These are phyloP conservation scores for Colletotrichum higginsianum DNA, from an alignment of 2,329 filamentous ascomycete species.

Conservation along the genomic window DNA sequence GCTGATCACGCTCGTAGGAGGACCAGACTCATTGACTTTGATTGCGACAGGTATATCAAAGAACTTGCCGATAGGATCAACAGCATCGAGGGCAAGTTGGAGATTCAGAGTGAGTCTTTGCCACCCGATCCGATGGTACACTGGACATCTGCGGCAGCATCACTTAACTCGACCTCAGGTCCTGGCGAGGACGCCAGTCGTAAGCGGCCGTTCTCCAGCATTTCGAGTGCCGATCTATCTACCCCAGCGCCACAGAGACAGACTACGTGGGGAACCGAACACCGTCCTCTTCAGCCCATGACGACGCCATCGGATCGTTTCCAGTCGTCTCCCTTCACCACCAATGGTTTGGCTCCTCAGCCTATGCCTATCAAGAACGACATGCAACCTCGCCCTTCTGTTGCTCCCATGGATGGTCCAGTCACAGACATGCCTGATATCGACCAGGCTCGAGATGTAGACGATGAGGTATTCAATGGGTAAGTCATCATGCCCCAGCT, in stretches of 20 bases:
- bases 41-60: conserved; percentile 81
- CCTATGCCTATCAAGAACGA: conserved; percentile 57
- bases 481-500: conserved; percentile 48
- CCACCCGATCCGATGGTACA: conserved; percentile 3
- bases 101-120: conserved; percentile 56
- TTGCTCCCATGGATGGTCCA: conserved; percentile 53
- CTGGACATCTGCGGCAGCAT: conserved; percentile 2
- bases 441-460: conserved; percentile 53
- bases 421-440: conserved; percentile 55
- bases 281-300: conserved; percentile 60
- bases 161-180: conserved; percentile 27
- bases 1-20: conserved; percentile 13
- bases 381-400: conserved; percentile 54
- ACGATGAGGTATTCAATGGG: conserved; percentile 64
- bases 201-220: conserved; percentile 55
- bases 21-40: conserved; percentile 36
- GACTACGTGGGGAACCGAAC: conserved; percentile 63
- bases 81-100: conserved; percentile 84
- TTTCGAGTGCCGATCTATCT: conserved; percentile 53
- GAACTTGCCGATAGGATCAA: conserved; percentile 89
- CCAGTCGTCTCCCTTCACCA: conserved; percentile 52
- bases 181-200: conserved; percentile 45
- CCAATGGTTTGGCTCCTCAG: conserved; percentile 62
- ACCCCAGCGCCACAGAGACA: conserved; percentile 58
- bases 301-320: conserved; percentile 52